Percentiles rank a stretch among this genome's conserved stretches.
These are phyloP conservation scores for Scheffersomyces amazonensis DNA, from an alignment of 805 yeast genomes.

Conservation along the genomic window DNA sequence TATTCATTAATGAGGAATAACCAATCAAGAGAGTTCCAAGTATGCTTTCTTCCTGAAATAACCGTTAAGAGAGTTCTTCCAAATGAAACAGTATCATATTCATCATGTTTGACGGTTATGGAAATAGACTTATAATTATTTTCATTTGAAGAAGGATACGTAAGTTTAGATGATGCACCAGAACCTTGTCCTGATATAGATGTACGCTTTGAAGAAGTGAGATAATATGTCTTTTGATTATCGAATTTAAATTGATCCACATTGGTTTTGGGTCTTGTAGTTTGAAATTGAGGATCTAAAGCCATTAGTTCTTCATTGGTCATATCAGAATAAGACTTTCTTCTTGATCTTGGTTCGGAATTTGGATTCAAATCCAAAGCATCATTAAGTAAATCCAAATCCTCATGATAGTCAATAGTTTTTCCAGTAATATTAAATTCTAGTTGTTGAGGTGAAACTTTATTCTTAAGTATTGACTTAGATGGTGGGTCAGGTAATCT, in stretches of 20 bases:
- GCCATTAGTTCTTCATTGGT: constrained; percentile 53
- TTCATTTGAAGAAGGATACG: constrained; percentile 31
- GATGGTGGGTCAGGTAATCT: constrained; percentile 29
- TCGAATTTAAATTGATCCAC: constrained; percentile 46
- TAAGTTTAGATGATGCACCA: constrained; percentile 6
- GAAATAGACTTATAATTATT: constrained; percentile 38
- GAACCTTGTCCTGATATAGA: constrained; percentile 1
- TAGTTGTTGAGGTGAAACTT: constrained; percentile 25
- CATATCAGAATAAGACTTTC: constrained; percentile 51
- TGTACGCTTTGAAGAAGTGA: constrained; percentile 12
- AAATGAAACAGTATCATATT: constrained; percentile 20
- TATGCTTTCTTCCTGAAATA: constrained; percentile 39
- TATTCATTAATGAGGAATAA: constrained; percentile 18
- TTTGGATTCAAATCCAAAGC: background rate
- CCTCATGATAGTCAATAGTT: constrained; percentile 17
- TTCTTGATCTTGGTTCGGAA: constrained; percentile 13
- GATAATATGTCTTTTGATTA: constrained; percentile 29
- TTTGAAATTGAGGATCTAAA: constrained; percentile 49
- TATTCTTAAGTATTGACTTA: constrained; percentile 39
- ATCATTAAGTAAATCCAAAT: constrained; percentile 1
- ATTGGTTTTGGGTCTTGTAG: constrained; percentile 34
- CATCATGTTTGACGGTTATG: constrained; percentile 43
- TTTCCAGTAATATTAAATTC: constrained; percentile 9
- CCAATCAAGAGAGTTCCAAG: constrained; percentile 45
- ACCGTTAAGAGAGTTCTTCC: constrained; percentile 34